phyloP scores from a whole-genome alignment of 2,329 filamentous ascomycete genomes.

The Trichoderma harzianum region DNA sequence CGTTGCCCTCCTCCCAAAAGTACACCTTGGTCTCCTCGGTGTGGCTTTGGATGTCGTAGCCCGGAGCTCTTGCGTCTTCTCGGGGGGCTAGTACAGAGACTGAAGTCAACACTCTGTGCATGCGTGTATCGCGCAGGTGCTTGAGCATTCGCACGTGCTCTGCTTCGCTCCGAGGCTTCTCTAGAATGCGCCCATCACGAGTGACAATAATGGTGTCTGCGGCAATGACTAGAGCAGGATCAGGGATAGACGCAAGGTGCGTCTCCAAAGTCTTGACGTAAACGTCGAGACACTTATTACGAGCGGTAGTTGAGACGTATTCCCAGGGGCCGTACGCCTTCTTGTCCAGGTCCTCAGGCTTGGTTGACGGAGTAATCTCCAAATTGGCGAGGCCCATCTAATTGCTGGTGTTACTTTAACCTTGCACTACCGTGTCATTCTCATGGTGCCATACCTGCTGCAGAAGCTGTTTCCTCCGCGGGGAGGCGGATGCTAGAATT shows the following conservation, averaged over 20 bases:
- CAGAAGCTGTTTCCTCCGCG: constrained; percentile 77
- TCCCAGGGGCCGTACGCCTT: constrained; percentile 70
- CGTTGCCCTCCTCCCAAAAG: constrained; percentile 65
- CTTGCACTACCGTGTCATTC: background rate
- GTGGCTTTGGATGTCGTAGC: constrained; percentile 75
- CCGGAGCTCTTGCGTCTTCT: constrained; percentile 75
- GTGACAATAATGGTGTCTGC: constrained; percentile 89
- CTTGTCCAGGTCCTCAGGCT: constrained; percentile 85
- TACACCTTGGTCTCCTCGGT: constrained; percentile 91
- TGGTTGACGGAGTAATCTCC: constrained; percentile 78
- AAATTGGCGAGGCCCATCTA: constrained; percentile 77
- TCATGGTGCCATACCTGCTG: constrained; percentile 53
- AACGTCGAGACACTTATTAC: constrained; percentile 76
- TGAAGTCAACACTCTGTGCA: constrained; percentile 82
- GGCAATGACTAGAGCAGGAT: constrained; percentile 81
- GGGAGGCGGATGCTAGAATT: constrained; percentile 87
- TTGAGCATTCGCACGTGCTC: constrained; percentile 84
- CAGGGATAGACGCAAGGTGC: constrained; percentile 48
- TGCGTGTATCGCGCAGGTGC: constrained; percentile 69
- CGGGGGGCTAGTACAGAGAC: constrained; percentile 81
- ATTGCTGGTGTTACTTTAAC: background rate
- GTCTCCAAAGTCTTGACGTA: constrained; percentile 47
- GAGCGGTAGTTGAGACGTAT: constrained; percentile 86
- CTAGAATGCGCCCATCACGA: constrained; percentile 71
- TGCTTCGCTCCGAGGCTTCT: constrained; percentile 81